A percentile compares a stretch with the other conserved stretches of the same genome.
Conservation (phyloP, 345 rosid species). For the Eucalyptus rudis region DNA sequence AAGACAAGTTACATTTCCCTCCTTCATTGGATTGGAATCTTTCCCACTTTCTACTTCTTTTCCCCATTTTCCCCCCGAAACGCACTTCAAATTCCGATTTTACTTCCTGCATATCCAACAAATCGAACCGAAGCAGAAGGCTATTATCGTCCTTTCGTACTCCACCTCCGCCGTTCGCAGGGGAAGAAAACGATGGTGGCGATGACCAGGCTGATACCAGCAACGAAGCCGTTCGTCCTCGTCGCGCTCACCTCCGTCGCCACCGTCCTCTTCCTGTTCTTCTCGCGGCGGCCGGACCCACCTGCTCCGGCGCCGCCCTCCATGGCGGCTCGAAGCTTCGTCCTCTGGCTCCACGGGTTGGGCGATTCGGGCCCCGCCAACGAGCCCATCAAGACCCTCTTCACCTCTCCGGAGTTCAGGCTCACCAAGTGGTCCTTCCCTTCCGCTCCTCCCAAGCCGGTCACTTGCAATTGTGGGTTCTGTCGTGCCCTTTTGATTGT, state of each 20-base stretch:
- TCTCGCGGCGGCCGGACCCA: slow-evolving; percentile 10
- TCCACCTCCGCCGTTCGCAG: neutral
- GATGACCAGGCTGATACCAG: neutral
- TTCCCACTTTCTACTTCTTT: neutral
- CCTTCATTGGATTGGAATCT: neutral
- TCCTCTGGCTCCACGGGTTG: slow-evolving; percentile 81
- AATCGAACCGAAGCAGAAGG: neutral
- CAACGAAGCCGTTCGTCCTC: neutral
- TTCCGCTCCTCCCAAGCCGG: slow-evolving; percentile 59
- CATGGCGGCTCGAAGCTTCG: slow-evolving; percentile 55
- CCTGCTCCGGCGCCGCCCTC: slow-evolving; percentile 2
- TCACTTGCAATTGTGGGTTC: slow-evolving; percentile 61
- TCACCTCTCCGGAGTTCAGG: slow-evolving; percentile 45
- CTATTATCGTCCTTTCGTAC: neutral
- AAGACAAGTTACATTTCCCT: neutral
- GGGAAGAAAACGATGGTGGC: neutral
- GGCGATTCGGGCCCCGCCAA: slow-evolving; percentile 92
- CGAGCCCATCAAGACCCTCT: slow-evolving; percentile 62
- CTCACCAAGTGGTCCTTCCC: slow-evolving; percentile 77
- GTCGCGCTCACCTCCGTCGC: neutral
- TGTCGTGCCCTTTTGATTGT: neutral
- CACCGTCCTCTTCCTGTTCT: slow-evolving; percentile 18
- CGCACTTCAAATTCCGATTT: neutral
- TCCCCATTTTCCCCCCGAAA: neutral
- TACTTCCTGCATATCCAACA: neutral